Percentiles rank a stretch among this genome's conserved stretches.
phyloP scores from a whole-genome alignment of 83 land plant species.

The Picea abies region DNA sequence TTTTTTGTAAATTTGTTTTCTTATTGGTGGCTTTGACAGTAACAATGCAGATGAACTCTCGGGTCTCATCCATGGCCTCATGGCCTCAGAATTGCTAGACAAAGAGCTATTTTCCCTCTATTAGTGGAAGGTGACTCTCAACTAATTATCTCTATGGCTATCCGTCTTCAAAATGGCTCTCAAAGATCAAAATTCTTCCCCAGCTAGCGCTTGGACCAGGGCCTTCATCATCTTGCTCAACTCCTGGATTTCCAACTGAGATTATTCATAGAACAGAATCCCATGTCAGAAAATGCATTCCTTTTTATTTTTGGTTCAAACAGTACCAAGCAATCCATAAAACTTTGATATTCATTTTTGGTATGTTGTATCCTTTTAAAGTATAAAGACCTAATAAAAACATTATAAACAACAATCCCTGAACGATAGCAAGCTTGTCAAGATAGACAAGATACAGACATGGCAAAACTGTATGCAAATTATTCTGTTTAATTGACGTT shows the following conservation, averaged over 20 bases:
- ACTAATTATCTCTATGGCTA: too few species aligned
- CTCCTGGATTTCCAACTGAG: conserved; percentile 69
- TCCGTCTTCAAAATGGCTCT: too few species aligned
- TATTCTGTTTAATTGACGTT: not conserved
- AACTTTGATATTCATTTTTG: not conserved
- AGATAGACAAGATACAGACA: not conserved
- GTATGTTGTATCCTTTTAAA: not conserved
- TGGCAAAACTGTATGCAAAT: not conserved
- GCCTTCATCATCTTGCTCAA: too few species aligned
- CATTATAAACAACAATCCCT: not conserved
- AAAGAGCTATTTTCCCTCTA: too few species aligned
- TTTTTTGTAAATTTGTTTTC: too few species aligned
- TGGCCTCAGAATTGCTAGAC: too few species aligned
- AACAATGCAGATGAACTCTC: too few species aligned
- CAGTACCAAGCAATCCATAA: conserved; percentile 2
- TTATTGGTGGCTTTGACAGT: too few species aligned
- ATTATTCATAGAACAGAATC: not conserved
- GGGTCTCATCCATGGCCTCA: too few species aligned
- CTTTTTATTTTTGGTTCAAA: not conserved
- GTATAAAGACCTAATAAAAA: not conserved
- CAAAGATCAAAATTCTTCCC: too few species aligned
- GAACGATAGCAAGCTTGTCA: not conserved
- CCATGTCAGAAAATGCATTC: not conserved
- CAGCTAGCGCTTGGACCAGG: too few species aligned
- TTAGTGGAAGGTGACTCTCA: too few species aligned